Conservation (phyloP, 257 asterid species). For the Primulina tabacum region DNA sequence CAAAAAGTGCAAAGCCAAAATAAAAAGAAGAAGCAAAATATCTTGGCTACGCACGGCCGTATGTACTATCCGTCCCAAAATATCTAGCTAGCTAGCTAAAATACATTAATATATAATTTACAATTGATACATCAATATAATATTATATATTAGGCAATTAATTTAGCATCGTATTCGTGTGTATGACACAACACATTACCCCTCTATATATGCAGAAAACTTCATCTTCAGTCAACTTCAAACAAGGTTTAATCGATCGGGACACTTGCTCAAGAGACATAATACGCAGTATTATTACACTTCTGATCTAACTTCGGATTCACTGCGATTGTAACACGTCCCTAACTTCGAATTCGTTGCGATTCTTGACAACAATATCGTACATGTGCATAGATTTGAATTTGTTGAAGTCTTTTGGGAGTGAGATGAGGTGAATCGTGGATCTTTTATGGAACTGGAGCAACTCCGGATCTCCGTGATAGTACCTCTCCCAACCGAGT, state of each 20-base stretch:
- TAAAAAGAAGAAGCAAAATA: too few relatives aligned
- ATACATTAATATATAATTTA: too few relatives aligned
- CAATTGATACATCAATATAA: too few relatives aligned
- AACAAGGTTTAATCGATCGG: too few relatives aligned
- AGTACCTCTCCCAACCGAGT: slow-evolving; percentile 77
- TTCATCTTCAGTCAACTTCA: background rate
- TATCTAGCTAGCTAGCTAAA: too few relatives aligned
- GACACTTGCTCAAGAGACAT: background rate
- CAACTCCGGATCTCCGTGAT: slow-evolving; percentile 60
- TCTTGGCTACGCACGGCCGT: too few relatives aligned
- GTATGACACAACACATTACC: too few relatives aligned
- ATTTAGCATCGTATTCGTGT: too few relatives aligned
- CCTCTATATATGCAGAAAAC: background rate
- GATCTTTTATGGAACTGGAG: slow-evolving; percentile 72
- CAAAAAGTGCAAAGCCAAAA: too few relatives aligned
- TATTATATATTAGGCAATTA: too few relatives aligned
- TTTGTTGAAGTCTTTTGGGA: slow-evolving; percentile 60
- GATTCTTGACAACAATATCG: slow-evolving; percentile 63
- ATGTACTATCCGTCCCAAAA: too few relatives aligned
- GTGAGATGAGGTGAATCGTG: slow-evolving; percentile 65
- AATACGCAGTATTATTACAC: background rate
- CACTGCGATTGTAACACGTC: slow-evolving; percentile 20
- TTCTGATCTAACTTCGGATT: background rate
- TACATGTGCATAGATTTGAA: slow-evolving; percentile 67
- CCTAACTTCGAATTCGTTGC: slow-evolving; percentile 56